Conservation (phyloP, 192 early-diverging fungal genomes). For the Entrophospora sp. region DNA sequence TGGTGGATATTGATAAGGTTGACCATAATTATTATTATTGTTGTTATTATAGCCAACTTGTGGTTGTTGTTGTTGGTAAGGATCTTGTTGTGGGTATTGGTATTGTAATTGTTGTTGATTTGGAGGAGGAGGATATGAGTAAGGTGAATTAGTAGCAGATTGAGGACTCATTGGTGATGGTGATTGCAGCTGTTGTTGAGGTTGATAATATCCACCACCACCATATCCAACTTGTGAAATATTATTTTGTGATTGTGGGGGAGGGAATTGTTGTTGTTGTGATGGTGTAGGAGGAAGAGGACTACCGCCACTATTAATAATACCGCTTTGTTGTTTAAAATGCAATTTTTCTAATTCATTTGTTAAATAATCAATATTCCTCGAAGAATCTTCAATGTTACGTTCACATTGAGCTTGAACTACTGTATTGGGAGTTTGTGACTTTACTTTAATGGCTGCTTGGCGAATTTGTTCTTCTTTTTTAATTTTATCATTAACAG, state of each 20-base stretch:
- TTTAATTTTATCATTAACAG: conserved; percentile 29
- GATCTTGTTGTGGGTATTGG: too few species aligned
- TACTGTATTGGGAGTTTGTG: neutral
- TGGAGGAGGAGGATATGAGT: too few species aligned
- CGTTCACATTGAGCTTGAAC: conserved; percentile 70
- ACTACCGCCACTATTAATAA: conserved; percentile 10
- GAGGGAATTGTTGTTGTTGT: neutral
- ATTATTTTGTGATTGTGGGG: neutral
- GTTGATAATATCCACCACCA: neutral
- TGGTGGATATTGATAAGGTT: too few species aligned
- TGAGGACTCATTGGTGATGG: too few species aligned
- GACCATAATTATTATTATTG: too few species aligned
- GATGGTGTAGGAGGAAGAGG: neutral
- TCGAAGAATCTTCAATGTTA: conserved; percentile 54
- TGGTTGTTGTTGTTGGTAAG: too few species aligned
- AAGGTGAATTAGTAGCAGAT: too few species aligned
- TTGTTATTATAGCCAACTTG: too few species aligned
- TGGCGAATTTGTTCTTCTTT: conserved; percentile 46
- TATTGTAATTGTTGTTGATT: too few species aligned
- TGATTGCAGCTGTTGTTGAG: neutral
- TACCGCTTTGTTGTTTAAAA: conserved; percentile 45
- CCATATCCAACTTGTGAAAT: too few species aligned
- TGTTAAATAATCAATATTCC: conserved; percentile 59
- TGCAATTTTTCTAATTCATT: conserved; percentile 56
- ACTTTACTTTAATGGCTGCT: conserved; percentile 48